Conservation (phyloP, 2,329 filamentous ascomycete species). For the Verticillium zaregamsianum region DNA sequence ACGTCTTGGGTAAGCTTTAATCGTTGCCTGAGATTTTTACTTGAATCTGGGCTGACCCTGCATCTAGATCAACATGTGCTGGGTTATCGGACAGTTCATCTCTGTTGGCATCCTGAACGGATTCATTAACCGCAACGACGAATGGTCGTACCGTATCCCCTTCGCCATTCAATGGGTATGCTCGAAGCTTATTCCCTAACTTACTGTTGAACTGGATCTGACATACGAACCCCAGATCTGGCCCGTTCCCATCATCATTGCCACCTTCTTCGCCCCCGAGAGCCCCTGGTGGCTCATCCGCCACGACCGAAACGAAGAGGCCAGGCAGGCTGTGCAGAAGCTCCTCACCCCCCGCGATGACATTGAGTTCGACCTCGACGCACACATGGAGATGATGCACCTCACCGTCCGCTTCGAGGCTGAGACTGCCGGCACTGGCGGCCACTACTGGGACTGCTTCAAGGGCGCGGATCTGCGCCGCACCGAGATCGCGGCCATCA, state of each 20-base stretch:
- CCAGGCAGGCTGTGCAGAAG: slow-evolving; percentile 32
- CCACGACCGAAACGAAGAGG: slow-evolving; percentile 34
- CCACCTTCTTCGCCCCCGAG: slow-evolving; percentile 43
- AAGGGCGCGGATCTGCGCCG: slow-evolving; percentile 45
- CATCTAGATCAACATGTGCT: slow-evolving; percentile 46
- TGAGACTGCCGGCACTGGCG: slow-evolving; percentile 31
- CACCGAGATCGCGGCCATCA: slow-evolving; percentile 46
- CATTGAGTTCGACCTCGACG: slow-evolving; percentile 37
- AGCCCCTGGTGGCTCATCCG: slow-evolving; percentile 50
- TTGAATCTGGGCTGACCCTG: background rate
- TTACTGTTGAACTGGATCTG: no score
- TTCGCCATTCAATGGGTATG: slow-evolving; percentile 52
- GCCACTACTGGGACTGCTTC: slow-evolving; percentile 48
- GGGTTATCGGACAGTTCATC: slow-evolving; percentile 51
- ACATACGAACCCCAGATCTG: slow-evolving; percentile 24
- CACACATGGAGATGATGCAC: slow-evolving; percentile 50
- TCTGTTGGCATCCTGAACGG: slow-evolving; percentile 41
- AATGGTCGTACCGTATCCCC: slow-evolving; percentile 47
- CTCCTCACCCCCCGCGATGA: slow-evolving; percentile 35
- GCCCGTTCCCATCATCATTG: slow-evolving; percentile 37
- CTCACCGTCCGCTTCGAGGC: slow-evolving; percentile 49
- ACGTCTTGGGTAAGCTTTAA: slow-evolving; percentile 35
- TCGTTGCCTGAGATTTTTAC: background rate
- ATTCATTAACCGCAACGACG: slow-evolving; percentile 30
- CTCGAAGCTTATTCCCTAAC: slow-evolving; percentile 34